phyloP scores from a whole-genome alignment of 495 filamentous ascomycete species.

The Penicillium fimorum region DNA sequence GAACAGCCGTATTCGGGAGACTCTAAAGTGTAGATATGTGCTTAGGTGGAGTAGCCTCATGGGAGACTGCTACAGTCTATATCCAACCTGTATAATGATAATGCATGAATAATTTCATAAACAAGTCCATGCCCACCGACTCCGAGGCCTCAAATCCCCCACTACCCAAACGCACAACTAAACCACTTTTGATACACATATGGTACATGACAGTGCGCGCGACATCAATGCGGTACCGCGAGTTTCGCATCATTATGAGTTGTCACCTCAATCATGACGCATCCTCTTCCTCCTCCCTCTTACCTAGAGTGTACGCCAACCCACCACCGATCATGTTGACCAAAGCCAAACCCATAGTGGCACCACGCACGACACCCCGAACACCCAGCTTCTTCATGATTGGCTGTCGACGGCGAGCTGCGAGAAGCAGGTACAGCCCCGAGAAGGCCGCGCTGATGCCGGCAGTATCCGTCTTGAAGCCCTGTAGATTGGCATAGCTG shows the following conservation, averaged over 20 bases:
- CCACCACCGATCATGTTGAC: slow-evolving; percentile 71
- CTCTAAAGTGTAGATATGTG: slow-evolving; percentile 1
- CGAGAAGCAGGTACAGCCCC: slow-evolving; percentile 78
- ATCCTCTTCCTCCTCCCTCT: slow-evolving; percentile 54
- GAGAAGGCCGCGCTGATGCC: slow-evolving; percentile 85
- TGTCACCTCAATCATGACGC: slow-evolving; percentile 6
- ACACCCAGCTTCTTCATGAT: slow-evolving; percentile 61
- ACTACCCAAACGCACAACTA: neutral
- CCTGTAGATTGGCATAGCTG: slow-evolving; percentile 77
- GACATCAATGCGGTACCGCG: neutral
- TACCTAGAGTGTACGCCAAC: slow-evolving; percentile 66
- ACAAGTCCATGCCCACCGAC: slow-evolving; percentile 5
- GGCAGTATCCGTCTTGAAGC: slow-evolving; percentile 77
- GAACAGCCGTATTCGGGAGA: slow-evolving; percentile 35
- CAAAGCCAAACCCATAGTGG: slow-evolving; percentile 67
- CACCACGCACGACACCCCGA: slow-evolving; percentile 67
- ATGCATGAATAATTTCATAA: slow-evolving; percentile 3
- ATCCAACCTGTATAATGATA: slow-evolving; percentile 6
- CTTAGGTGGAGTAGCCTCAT: neutral
- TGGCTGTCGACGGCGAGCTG: slow-evolving; percentile 60
- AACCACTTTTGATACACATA: slow-evolving; percentile 13
- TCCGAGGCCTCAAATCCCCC: neutral
- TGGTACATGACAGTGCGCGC: slow-evolving; percentile 17
- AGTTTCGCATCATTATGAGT: neutral
- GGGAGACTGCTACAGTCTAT: neutral